Percentiles rank a stretch among this genome's conserved stretches.
Conservation (phyloP, 2,329 filamentous ascomycete genomes). For the Xylogone sp. region DNA sequence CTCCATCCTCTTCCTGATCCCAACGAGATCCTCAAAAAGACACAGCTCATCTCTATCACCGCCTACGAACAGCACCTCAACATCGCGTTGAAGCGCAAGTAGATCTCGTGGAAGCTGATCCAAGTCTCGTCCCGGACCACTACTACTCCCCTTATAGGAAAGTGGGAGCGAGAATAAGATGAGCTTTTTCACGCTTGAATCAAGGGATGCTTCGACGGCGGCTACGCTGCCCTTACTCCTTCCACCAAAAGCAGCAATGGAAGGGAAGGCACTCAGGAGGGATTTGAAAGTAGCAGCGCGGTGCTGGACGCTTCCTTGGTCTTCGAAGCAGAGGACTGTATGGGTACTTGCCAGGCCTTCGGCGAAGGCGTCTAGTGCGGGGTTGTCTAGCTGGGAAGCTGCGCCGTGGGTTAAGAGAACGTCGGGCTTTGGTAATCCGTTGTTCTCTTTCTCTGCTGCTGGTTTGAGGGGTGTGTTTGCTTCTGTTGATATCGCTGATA, state of each 20-base stretch:
- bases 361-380: conserved; percentile 3
- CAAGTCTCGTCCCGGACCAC: neutral
- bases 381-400: conserved; percentile 4
- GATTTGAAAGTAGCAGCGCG: conserved; percentile 2
- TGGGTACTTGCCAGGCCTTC: conserved; percentile 2
- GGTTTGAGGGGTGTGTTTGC: conserved; percentile 1
- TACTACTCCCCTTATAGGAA: neutral
- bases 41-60: conserved; percentile 4
- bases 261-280: conserved; percentile 3
- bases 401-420: conserved; percentile 4
- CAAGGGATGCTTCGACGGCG: conserved; percentile 2
- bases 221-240: conserved; percentile 5
- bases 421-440: neutral
- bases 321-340: conserved; percentile 3
- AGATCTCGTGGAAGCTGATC: conserved; percentile 1
- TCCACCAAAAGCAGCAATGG: conserved; percentile 3
- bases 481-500: conserved; percentile 4
- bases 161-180: conserved; percentile 3
- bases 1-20: conserved; percentile 3
- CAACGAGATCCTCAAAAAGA: conserved; percentile 2
- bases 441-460: conserved; percentile 4
- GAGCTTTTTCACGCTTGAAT: conserved; percentile 2
- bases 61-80: conserved; percentile 2
- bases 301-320: conserved; percentile 3
- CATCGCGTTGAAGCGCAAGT: conserved; percentile 1